Conservation (phyloP, 805 yeast species). For the Metschnikowia baotianmanensis region DNA sequence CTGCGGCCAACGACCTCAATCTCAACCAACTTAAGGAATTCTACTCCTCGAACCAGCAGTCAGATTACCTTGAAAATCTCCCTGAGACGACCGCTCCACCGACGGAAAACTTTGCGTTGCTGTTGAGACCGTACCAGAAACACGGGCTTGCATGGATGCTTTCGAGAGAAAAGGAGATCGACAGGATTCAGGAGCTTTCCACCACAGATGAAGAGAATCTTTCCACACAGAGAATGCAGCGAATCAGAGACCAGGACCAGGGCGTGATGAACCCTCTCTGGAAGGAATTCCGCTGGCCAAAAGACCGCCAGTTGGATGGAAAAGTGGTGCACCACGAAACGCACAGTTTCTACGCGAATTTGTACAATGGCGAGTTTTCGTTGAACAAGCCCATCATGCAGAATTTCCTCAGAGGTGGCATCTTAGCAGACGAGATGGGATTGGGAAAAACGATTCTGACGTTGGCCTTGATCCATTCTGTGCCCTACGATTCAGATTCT, state of each 20-base stretch:
- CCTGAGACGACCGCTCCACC: slow-evolving; percentile 63
- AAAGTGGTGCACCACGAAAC: slow-evolving; percentile 15
- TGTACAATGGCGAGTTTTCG: slow-evolving; percentile 78
- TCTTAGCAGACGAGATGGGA: slow-evolving; percentile 96
- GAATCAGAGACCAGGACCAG: slow-evolving; percentile 33
- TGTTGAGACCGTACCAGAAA: slow-evolving; percentile 73
- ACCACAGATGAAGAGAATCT: slow-evolving; percentile 21
- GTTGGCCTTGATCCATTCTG: slow-evolving; percentile 65
- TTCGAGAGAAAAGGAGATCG: slow-evolving; percentile 66
- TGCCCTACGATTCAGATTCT: slow-evolving; percentile 47
- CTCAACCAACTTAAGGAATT: slow-evolving; percentile 74
- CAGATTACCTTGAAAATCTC: slow-evolving; percentile 50
- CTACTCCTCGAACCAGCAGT: slow-evolving; percentile 68
- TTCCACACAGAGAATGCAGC: slow-evolving; percentile 27
- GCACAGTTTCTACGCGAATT: slow-evolving; percentile 62
- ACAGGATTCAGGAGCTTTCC: slow-evolving; percentile 35
- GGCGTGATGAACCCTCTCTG: slow-evolving; percentile 80
- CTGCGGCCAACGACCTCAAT: slow-evolving; percentile 44
- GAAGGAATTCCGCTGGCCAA: slow-evolving; percentile 79
- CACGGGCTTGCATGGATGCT: slow-evolving; percentile 90
- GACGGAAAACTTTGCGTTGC: slow-evolving; percentile 48
- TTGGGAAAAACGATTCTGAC: slow-evolving; percentile 90
- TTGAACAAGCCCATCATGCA: slow-evolving; percentile 62
- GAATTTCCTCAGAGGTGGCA: slow-evolving; percentile 71
- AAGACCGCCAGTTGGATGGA: slow-evolving; percentile 25